Evolutionary conservation across 257 asterid genomes (phyloP).

Genomic region (Euphrasia confusa): DNA sequence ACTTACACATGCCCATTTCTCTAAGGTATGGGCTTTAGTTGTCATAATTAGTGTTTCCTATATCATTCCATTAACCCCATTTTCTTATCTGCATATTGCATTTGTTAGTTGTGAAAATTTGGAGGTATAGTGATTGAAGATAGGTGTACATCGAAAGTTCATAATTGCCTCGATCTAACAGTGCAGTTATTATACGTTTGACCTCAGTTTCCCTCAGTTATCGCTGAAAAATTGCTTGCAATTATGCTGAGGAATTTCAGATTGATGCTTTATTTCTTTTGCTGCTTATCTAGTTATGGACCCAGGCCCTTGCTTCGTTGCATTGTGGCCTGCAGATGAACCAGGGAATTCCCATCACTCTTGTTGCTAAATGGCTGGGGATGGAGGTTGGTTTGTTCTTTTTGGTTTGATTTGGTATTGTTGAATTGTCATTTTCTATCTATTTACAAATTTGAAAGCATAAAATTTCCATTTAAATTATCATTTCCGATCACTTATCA

Average conservation of each 20-base stretch:
- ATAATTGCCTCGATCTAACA: conserved; percentile 4
- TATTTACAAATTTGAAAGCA: too few relatives aligned
- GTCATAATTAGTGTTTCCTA: conserved; percentile 2
- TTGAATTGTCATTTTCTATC: conserved; percentile 9
- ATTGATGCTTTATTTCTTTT: conserved; percentile 22
- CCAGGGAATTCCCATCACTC: conserved; percentile 88
- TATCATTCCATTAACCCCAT: neutral
- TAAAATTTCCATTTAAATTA: too few relatives aligned
- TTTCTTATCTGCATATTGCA: neutral
- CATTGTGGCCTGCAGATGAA: conserved; percentile 82
- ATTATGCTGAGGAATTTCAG: conserved; percentile 18
- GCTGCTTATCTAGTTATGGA: conserved; percentile 63
- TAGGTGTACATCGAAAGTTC: neutral
- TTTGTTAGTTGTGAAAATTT: conserved; percentile 13
- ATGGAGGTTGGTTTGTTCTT: conserved; percentile 63
- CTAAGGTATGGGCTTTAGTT: conserved; percentile 58
- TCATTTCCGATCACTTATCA: too few relatives aligned
- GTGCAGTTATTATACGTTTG: conserved; percentile 10
- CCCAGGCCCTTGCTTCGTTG: conserved; percentile 91
- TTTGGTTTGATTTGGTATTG: conserved; percentile 18
- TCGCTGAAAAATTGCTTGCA: conserved; percentile 11
- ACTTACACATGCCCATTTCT: conserved; percentile 98
- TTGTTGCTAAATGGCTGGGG: conserved; percentile 84
- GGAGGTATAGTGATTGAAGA: neutral
- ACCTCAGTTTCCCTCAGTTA: neutral